phyloP scores from a whole-genome alignment of 768 basidiomycete species.

The Termitomyces sp. region DNA sequence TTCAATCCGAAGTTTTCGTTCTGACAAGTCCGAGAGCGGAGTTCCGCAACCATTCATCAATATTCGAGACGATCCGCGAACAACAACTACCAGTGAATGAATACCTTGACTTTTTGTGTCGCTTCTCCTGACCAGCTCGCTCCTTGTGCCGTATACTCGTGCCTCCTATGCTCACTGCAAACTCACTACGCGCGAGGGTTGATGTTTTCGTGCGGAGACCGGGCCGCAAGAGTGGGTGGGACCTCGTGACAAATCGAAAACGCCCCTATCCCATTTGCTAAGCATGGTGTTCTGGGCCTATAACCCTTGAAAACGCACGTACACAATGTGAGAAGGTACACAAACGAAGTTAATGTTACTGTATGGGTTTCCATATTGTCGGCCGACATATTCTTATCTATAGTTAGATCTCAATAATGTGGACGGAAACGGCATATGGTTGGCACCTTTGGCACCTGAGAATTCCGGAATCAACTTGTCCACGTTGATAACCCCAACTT shows the following conservation, averaged over 20 bases:
- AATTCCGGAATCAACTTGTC: background rate
- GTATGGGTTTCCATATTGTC: background rate
- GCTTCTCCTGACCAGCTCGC: background rate
- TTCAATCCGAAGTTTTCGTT: background rate
- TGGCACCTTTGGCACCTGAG: background rate
- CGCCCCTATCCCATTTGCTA: background rate
- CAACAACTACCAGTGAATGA: background rate
- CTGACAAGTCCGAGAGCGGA: background rate
- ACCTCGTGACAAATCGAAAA: background rate
- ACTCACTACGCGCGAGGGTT: background rate
- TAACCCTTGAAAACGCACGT: background rate
- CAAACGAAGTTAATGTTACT: background rate
- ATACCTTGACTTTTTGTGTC: background rate
- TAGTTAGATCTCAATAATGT: background rate
- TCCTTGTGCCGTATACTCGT: too few relatives aligned
- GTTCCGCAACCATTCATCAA: background rate
- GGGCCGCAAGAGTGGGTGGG: background rate
- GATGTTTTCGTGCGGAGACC: background rate
- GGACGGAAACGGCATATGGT: background rate
- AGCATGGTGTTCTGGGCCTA: background rate
- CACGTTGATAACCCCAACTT: slow-evolving; percentile 1
- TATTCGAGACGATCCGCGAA: background rate
- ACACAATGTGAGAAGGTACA: background rate
- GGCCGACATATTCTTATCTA: slow-evolving; percentile 2
- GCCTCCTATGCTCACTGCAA: background rate